phyloP scores from a whole-genome alignment of 2,329 filamentous ascomycete genomes.

The Xylaria sp. region DNA sequence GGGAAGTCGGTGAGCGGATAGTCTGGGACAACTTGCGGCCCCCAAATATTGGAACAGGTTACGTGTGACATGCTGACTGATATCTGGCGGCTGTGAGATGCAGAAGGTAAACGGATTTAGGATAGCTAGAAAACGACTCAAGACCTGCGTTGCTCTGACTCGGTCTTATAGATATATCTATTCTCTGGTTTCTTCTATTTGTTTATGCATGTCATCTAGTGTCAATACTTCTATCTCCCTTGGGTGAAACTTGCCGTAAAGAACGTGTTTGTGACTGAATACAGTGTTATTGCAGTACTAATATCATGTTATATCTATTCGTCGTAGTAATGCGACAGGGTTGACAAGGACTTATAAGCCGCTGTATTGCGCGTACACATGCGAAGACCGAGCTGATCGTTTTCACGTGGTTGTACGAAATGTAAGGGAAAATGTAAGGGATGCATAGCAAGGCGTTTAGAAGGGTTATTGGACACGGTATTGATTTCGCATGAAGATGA shows the following conservation, averaged over 20 bases:
- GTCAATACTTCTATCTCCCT: too few relatives aligned
- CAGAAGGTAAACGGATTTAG: too few relatives aligned
- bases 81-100: too few relatives aligned
- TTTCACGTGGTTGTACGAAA: constrained; percentile 29
- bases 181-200: too few relatives aligned
- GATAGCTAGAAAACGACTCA: too few relatives aligned
- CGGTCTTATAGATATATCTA: neutral
- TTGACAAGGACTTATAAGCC: constrained; percentile 72
- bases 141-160: neutral
- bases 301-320: too few relatives aligned
- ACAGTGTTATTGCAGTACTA: too few relatives aligned
- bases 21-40: neutral
- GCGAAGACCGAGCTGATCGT: constrained; percentile 1
- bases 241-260: too few relatives aligned
- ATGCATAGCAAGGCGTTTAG: constrained; percentile 38
- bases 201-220: too few relatives aligned
- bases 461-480: constrained; percentile 3
- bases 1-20: constrained; percentile 7
- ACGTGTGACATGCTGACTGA: too few relatives aligned
- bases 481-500: constrained; percentile 8
- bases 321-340: constrained; percentile 43
- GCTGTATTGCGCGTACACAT: neutral
- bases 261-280: too few relatives aligned
- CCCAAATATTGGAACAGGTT: neutral
- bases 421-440: constrained; percentile 10